Evolutionary conservation across 2,329 filamentous ascomycete genomes (phyloP), one percentile per base, ranked within the genome.

Genomic region (Leptographium procerum): DNA sequence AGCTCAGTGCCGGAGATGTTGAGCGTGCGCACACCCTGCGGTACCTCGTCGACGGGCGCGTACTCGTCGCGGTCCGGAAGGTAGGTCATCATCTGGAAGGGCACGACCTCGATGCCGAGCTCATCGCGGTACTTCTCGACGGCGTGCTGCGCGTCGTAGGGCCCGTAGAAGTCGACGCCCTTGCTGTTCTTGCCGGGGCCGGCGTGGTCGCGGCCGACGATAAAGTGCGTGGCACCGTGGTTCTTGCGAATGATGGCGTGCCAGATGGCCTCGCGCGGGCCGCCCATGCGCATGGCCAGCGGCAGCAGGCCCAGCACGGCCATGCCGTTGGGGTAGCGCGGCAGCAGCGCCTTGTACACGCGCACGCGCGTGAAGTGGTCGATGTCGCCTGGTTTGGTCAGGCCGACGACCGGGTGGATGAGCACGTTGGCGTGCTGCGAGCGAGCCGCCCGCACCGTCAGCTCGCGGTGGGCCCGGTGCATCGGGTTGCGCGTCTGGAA

Each of bases 211-310:
- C 94, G 90, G 61, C 94, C 94, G 65, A 99, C 91, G 68, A 99
- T 99, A 81, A 99, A 99, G 82, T 99, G 94, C 19, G 94, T 97
- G 53, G 92, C 91, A 68, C 94, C 94, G 77, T 96, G 91, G 77
- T 99, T 99, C 86, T 97, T 99, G 72, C 94, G 91, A 81, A 99
- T 99, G 69, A 99, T 96, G 70, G 94, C 94, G 80, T 99, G 94
- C 94, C 94, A 99, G 77, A 99, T 91, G 66, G 94, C 94, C 80
- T 99, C 94, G 66, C 94, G 89, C 63, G 94, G 94, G 68, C 94
- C 94, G 70, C 91, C 94, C 94, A 99, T 99, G 71, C 94, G 88
- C 94, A 99, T 99, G 68, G 94, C 94, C 64, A 99, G 82, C 60
- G 91, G 91, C 57, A 99, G 83, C 48, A 99, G 89, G 74, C 91